These are phyloP conservation scores for Aplosporella prunicola DNA, from an alignment of 2,329 filamentous ascomycete species.

Conservation along the genomic window DNA sequence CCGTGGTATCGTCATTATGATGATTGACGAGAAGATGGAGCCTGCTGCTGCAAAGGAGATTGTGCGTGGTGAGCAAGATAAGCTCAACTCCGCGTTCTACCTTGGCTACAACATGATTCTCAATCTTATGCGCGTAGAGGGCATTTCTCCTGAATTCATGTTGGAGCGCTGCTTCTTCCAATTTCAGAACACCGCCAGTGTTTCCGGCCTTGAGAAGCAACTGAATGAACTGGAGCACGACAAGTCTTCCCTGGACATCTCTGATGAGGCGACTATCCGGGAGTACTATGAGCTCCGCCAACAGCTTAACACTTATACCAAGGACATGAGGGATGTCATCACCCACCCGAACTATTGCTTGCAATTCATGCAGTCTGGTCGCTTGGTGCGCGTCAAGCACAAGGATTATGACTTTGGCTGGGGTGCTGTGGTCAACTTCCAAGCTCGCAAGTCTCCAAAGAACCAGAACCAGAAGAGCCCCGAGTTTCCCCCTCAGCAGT, in stretches of 20 bases:
- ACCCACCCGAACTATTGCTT: slow-evolving; percentile 82
- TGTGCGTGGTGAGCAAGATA: slow-evolving; percentile 92
- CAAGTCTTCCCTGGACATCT: slow-evolving; percentile 62
- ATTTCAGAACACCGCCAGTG: slow-evolving; percentile 89
- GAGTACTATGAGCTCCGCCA: slow-evolving; percentile 90
- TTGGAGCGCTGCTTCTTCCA: slow-evolving; percentile 97
- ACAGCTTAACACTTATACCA: slow-evolving; percentile 71
- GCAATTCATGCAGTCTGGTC: slow-evolving; percentile 77
- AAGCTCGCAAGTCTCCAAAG: slow-evolving; percentile 55
- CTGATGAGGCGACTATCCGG: slow-evolving; percentile 79
- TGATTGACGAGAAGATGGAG: slow-evolving; percentile 95
- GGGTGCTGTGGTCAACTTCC: slow-evolving; percentile 77
- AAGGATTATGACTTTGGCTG: slow-evolving; percentile 79
- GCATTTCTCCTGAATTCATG: slow-evolving; percentile 98
- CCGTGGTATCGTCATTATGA: slow-evolving; percentile 98
- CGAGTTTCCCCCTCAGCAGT: slow-evolving; percentile 64
- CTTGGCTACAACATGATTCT: slow-evolving; percentile 99
- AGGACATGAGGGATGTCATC: slow-evolving; percentile 85
- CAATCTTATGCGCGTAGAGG: slow-evolving; percentile 93
- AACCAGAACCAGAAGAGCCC: slow-evolving; percentile 55
- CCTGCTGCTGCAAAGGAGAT: slow-evolving; percentile 89
- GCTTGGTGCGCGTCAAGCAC: slow-evolving; percentile 77
- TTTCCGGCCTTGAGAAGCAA: slow-evolving; percentile 72
- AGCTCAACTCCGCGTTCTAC: slow-evolving; percentile 94
- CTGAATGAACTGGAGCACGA: slow-evolving; percentile 69